Evolutionary conservation across 2,329 filamentous ascomycete genomes (phyloP).

Genomic region (Aspergillus bombycis): DNA sequence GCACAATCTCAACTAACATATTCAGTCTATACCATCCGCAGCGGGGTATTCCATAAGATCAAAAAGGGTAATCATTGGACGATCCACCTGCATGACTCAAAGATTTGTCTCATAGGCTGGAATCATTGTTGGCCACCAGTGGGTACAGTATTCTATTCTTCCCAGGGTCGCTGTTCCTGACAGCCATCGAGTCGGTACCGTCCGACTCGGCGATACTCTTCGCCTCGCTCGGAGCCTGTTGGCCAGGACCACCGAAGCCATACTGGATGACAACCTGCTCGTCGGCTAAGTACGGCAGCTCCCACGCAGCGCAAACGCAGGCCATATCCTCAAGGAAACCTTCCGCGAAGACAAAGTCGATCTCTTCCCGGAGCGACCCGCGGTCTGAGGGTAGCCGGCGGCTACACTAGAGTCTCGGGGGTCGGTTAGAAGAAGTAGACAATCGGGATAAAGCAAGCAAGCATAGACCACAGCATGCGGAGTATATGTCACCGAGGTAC

Average conservation of each 20-base stretch:
- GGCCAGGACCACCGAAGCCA: slow-evolving; percentile 9
- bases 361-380: slow-evolving; percentile 34
- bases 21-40: background rate
- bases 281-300: slow-evolving; percentile 23
- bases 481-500: background rate
- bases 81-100: background rate
- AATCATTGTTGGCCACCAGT: no score
- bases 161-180: background rate
- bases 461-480: slow-evolving; percentile 23
- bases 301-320: slow-evolving; percentile 25
- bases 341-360: slow-evolving; percentile 26
- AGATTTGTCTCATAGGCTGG: background rate
- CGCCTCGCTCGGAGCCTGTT: background rate
- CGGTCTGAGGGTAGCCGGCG: slow-evolving; percentile 26
- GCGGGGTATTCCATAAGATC: background rate
- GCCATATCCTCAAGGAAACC: slow-evolving; percentile 19
- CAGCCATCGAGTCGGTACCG: background rate
- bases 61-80: background rate
- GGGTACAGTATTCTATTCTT: background rate
- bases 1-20: background rate
- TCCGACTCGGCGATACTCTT: no score
- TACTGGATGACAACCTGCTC: slow-evolving; percentile 24
- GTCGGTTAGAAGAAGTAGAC: slow-evolving; percentile 35
- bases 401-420: no score
- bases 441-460: slow-evolving; percentile 26